Evolutionary conservation across 169 alveolate species (phyloP), one percentile per base, ranked within the genome.

Genomic region (Besnoitia besnoiti): DNA sequence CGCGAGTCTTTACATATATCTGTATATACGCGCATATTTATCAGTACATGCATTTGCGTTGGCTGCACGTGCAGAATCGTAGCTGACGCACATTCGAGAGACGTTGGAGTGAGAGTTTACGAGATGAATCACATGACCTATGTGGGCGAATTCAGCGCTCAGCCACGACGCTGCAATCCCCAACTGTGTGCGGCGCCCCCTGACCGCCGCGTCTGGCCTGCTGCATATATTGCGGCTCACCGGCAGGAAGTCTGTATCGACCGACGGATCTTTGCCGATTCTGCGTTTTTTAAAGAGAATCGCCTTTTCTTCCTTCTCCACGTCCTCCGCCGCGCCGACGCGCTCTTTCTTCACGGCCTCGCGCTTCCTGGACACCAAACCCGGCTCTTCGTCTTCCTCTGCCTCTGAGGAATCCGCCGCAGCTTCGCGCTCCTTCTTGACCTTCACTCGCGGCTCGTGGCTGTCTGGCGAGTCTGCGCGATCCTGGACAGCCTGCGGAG

Each of bases 261-360:
- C 93, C 8, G 47, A 42, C 5, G 95, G 95, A 55, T 93, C 90
- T 80, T 93, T 91, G 16, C 94, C 94, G 0, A 91, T 89, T 47
- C 92, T 10, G 5, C 90, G 39, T 30, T 37, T 82, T 30, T 75
- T 82, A 47, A 82, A 44, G 21, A 30, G 51, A 77, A 2, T 7
- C n/a, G 33, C 24, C 37, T 27, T 30, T 12, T 51, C 82, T 0
- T 51, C 59, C n/a, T 50, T 82, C 10, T 50, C 42, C 27, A 27
- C 40, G 0, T 24, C 75, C 21, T 24, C n/a, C 44, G 14, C n/a
- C 21, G 3, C 80, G 19, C 80, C 39, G 12, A 37, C 44, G 76
- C 33, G 5, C 49, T 27, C 47, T 75, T 14, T 75, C 85, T 75
- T 40, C 46, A 19, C 85, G 8, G 21, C 47, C 85, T 7, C 49